These are phyloP conservation scores for Lolium multiflorum DNA, from an alignment of 176 grass and related monocot genomes.

Conservation along the genomic window DNA sequence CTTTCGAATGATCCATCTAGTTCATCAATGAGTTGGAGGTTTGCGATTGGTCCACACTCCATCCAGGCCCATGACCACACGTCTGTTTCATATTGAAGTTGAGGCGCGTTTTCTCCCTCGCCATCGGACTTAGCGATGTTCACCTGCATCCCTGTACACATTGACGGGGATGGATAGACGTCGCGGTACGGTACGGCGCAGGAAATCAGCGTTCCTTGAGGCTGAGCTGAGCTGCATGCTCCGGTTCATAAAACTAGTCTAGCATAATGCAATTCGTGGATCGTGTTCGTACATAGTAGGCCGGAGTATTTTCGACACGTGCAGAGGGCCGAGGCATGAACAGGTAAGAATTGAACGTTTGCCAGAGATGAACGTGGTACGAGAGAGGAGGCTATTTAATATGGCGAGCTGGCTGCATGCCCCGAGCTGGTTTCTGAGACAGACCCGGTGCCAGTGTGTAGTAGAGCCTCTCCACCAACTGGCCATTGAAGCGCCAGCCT, in stretches of 20 bases:
- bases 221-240: too few species aligned
- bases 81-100: constrained; percentile 30
- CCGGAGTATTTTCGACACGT: too few species aligned
- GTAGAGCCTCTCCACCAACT: constrained; percentile 31
- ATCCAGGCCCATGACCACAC: constrained; percentile 24
- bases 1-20: constrained; percentile 33
- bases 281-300: too few species aligned
- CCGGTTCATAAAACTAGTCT: too few species aligned
- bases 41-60: constrained; percentile 36
- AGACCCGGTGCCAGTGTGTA: neutral
- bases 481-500: constrained; percentile 21
- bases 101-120: constrained; percentile 3
- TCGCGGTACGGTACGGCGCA: neutral
- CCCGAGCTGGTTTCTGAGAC: neutral
- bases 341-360: too few species aligned
- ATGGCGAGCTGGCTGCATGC: constrained; percentile 13
- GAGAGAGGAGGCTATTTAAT: constrained; percentile 48
- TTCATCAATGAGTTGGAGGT: constrained; percentile 32
- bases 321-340: too few species aligned
- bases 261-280: too few species aligned
- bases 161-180: constrained; percentile 10
- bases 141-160: constrained; percentile 45
- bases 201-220: too few species aligned
- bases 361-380: too few species aligned
- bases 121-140: constrained; percentile 23